Conservation (phyloP, 176 grass and related monocot genomes). For the Zoysia pacifica region DNA sequence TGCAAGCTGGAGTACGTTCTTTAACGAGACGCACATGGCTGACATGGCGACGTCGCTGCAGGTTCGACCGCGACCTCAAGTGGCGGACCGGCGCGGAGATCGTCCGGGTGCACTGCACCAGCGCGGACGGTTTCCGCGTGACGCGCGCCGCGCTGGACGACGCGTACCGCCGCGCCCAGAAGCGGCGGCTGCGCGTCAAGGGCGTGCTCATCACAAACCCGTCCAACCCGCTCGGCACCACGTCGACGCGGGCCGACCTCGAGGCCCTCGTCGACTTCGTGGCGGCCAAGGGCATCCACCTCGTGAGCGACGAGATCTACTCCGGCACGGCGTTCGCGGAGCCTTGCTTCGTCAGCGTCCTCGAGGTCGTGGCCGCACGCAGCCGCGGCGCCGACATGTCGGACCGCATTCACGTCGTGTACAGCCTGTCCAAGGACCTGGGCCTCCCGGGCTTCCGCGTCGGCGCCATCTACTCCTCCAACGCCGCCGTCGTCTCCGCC, state of each 20-base stretch:
- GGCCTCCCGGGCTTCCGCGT: slow-evolving; percentile 92
- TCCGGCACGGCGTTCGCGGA: slow-evolving; percentile 65
- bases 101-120: slow-evolving; percentile 78
- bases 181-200: slow-evolving; percentile 64
- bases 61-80: slow-evolving; percentile 97
- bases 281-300: slow-evolving; percentile 68
- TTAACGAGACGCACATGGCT: not conserved
- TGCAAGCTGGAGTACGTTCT: not conserved
- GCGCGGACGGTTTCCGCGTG: slow-evolving; percentile 64
- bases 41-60: slow-evolving; percentile 18
- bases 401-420: slow-evolving; percentile 73
- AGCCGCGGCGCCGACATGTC: not conserved
- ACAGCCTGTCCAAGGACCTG: slow-evolving; percentile 94
- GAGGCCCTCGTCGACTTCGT: slow-evolving; percentile 66
- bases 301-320: slow-evolving; percentile 97
- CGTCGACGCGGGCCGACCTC: slow-evolving; percentile 54
- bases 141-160: slow-evolving; percentile 71
- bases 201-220: slow-evolving; percentile 94
- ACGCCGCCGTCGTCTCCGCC: slow-evolving; percentile 66
- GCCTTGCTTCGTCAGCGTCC: slow-evolving; percentile 73
- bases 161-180: slow-evolving; percentile 59
- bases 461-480: slow-evolving; percentile 81
- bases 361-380: slow-evolving; percentile 52
- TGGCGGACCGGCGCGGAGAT: slow-evolving; percentile 95
- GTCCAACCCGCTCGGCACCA: slow-evolving; percentile 87